These are phyloP conservation scores for Apiotrichum brassicae DNA, from an alignment of 1,284 basidiomycete species.

Conservation along the genomic window DNA sequence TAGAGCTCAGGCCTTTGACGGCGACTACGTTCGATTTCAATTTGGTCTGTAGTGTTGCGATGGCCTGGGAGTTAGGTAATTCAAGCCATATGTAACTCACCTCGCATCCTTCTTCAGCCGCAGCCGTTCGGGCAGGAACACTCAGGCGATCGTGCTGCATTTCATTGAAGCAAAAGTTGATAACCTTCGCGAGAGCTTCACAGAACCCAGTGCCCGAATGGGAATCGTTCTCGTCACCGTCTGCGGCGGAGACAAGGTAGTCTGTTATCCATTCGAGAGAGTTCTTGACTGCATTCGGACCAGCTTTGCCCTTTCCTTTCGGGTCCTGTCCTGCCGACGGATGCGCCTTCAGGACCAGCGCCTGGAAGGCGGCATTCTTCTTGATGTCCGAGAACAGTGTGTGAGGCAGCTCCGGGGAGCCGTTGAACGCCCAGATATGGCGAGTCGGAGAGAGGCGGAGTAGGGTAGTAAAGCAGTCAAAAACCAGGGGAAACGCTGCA, in stretches of 20 bases:
- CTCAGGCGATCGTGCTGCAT: constrained; percentile 66
- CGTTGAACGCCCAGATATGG: constrained; percentile 63
- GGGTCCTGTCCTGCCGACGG: not conserved
- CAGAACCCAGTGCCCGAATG: constrained; percentile 56
- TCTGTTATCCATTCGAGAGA: constrained; percentile 31
- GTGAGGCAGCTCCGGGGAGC: constrained; percentile 52
- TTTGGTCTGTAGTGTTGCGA: constrained; percentile 13
- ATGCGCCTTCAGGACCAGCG: constrained; percentile 47
- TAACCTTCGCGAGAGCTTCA: constrained; percentile 62
- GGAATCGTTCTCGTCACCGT: constrained; percentile 45
- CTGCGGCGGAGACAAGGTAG: constrained; percentile 34
- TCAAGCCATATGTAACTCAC: constrained; percentile 50
- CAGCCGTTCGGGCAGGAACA: constrained; percentile 52
- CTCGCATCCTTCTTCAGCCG: constrained; percentile 56
- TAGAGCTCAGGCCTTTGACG: constrained; percentile 23
- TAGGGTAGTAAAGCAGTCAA: constrained; percentile 50
- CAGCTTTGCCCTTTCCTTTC: constrained; percentile 26
- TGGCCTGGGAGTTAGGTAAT: constrained; percentile 12
- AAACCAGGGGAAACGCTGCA: constrained; percentile 60
- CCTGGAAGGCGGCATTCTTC: constrained; percentile 61
- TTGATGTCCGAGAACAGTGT: constrained; percentile 74
- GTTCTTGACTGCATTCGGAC: not conserved
- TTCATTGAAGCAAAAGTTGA: constrained; percentile 67
- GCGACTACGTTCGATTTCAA: constrained; percentile 5
- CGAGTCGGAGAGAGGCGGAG: constrained; percentile 55